Base-by-base conservation (phyloP, 768 basidiomycete genomes). In the Rhodosporidiobolus sp. region DNA sequence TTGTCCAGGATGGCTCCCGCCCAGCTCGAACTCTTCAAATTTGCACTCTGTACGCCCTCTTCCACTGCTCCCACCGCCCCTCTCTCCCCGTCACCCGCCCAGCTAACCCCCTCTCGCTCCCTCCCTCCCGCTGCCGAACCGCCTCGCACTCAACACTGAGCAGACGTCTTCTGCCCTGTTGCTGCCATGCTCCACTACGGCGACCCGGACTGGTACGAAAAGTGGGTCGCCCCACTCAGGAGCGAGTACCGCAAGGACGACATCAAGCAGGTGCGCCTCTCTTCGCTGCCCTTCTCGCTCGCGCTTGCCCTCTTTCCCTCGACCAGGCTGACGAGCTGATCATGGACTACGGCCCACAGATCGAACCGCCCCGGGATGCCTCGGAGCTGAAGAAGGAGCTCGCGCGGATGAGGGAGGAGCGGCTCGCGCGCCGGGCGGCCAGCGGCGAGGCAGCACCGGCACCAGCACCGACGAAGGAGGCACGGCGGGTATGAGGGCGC, bases 1-100 rank as follows among this genome's bases (percentile, higher is more conserved):
- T 28, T 26, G 35, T 19, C 19, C 24, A 46, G 2, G 0, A 86
- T 90, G 89, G 89, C 85, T 4, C 88, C 90, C 19, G 87, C 90
- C 48, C 90, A 90, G 80, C 87, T 94, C 65, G 92, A 94, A 81
- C 86, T 93, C 26, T 91, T 93, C 88, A 93, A 92, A 82, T 94
- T 94, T 77, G 43, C 64, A 35, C 67, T 76, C 63, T 76, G 75
- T 76, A 11, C 87, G 87, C 54, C 34, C 26, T 52, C 14, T 45
- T 19, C n/a, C 32, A n/a, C 34, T n/a, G 12, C 50, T 26, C 35
- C 26, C n/a, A 26, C 57, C 49, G 17, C 28, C 17, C 55, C 32
- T 55, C 26, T 30, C 12, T 34, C 10, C 48, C 50, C 34, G 49
- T 48, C 59, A 58, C 46, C 35, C 62, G 60, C 34, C 46, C 10